These are phyloP conservation scores for Colletotrichum cuscutae DNA, from an alignment of 2,329 filamentous ascomycete species.

Conservation along the genomic window DNA sequence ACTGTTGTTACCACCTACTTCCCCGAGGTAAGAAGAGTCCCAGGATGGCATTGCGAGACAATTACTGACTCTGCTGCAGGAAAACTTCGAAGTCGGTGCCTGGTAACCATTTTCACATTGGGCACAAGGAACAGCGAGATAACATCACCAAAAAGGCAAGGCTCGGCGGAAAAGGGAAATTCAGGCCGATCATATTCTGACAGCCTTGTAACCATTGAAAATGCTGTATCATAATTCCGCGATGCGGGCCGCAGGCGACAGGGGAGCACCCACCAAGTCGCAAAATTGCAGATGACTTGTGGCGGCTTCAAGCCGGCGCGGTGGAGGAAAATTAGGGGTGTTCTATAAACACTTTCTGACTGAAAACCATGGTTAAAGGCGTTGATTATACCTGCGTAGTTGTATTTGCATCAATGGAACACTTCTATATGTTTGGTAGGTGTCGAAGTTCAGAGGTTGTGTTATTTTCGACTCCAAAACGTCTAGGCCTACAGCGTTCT, in stretches of 20 bases:
- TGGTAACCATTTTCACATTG: conserved; percentile 67
- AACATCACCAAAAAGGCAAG: conserved; percentile 6
- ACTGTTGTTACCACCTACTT: conserved; percentile 98
- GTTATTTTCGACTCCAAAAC: not conserved
- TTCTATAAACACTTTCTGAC: not conserved
- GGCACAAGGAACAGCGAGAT: not conserved
- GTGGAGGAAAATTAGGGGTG: not conserved
- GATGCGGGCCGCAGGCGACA: conserved; percentile 6
- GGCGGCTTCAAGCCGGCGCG: not conserved
- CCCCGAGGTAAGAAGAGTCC: conserved; percentile 74
- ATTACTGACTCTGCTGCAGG: conserved; percentile 62
- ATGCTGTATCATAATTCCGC: conserved; percentile 30
- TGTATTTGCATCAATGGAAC: not conserved
- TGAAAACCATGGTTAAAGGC: not conserved
- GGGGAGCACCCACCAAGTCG: conserved; percentile 6
- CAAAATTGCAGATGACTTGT: not conserved
- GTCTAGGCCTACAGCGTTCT: not conserved
- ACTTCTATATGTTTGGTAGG: not conserved
- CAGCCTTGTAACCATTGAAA: conserved; percentile 30
- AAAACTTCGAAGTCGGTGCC: conserved; percentile 92
- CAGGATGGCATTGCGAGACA: not conserved
- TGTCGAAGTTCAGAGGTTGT: not conserved
- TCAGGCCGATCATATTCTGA: conserved; percentile 12
- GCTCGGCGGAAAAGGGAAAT: conserved; percentile 11
- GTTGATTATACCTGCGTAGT: not conserved